Percentiles rank a stretch among this genome's conserved stretches.
Evolutionary conservation across 2,329 filamentous ascomycete species (phyloP).

Genomic region (Stenocarpella maydis): DNA sequence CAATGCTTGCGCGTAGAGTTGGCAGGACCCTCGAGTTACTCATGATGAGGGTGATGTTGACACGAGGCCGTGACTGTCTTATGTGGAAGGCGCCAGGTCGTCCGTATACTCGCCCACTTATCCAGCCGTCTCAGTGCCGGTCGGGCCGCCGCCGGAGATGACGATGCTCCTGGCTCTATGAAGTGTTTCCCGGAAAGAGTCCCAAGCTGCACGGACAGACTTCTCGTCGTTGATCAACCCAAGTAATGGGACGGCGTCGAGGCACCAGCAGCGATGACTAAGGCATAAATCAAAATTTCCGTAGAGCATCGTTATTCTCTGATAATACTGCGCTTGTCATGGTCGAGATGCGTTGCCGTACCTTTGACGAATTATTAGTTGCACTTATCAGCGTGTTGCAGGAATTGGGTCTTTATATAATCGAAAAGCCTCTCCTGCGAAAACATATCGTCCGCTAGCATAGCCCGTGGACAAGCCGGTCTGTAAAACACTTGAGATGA

Average conservation of each 20-base stretch:
- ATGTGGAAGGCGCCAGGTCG: conserved; percentile 48
- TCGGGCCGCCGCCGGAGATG: conserved; percentile 53
- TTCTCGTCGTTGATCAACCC: conserved; percentile 48
- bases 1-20: conserved; percentile 48
- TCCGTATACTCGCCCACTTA: conserved; percentile 58
- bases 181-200: conserved; percentile 50
- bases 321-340: conserved; percentile 44
- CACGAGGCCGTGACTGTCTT: conserved; percentile 45
- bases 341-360: conserved; percentile 47
- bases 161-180: conserved; percentile 51
- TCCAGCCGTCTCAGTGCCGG: conserved; percentile 56
- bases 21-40: conserved; percentile 50
- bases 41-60: conserved; percentile 55
- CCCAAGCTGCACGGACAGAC: conserved; percentile 47
- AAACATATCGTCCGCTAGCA: conserved; percentile 55
- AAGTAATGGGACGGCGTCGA: conserved; percentile 55
- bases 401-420: conserved; percentile 48
- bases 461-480: conserved; percentile 54
- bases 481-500: conserved; percentile 52
- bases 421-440: conserved; percentile 55
- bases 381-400: conserved; percentile 45
- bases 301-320: conserved; percentile 24
- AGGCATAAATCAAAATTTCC: conserved; percentile 50
- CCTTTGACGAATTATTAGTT: conserved; percentile 54
- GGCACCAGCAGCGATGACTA: conserved; percentile 59